phyloP scores from a whole-genome alignment of 805 yeast genomes.

The Hanseniaspora occidentalis region DNA sequence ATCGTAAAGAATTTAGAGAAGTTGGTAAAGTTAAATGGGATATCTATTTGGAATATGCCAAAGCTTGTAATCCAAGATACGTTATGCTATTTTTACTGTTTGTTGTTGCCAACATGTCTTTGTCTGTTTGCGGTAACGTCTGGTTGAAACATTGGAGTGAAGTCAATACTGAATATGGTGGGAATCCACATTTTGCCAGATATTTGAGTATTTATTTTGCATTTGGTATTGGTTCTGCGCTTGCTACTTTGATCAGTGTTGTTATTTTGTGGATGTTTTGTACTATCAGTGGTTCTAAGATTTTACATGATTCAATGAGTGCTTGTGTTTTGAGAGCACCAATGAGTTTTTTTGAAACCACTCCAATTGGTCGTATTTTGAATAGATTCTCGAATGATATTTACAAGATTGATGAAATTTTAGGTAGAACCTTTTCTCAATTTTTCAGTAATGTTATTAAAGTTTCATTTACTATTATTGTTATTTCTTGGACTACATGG shows the following conservation, averaged over 20 bases:
- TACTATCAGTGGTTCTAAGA: slow-evolving; percentile 69
- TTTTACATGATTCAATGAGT: slow-evolving; percentile 68
- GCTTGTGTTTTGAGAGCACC: slow-evolving; percentile 71
- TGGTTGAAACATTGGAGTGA: slow-evolving; percentile 99
- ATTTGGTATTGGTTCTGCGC: slow-evolving; percentile 59
- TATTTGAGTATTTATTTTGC: slow-evolving; percentile 67
- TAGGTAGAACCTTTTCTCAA: slow-evolving; percentile 59
- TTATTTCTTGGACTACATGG: slow-evolving; percentile 83
- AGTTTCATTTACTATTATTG: slow-evolving; percentile 63
- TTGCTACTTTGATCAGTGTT: slow-evolving; percentile 50
- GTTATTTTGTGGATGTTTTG: slow-evolving; percentile 68
- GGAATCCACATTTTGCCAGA: slow-evolving; percentile 57
- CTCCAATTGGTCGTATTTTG: slow-evolving; percentile 86
- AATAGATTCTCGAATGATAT: slow-evolving; percentile 88
- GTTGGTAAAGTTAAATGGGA: slow-evolving; percentile 90
- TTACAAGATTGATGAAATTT: slow-evolving; percentile 71
- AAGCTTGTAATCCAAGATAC: slow-evolving; percentile 65
- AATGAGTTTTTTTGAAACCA: slow-evolving; percentile 90
- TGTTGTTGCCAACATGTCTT: slow-evolving; percentile 44
- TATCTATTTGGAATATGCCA: slow-evolving; percentile 72
- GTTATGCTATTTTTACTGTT: slow-evolving; percentile 46
- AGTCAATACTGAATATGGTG: slow-evolving; percentile 54
- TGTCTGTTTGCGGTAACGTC: slow-evolving; percentile 59
- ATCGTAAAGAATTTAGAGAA: slow-evolving; percentile 63
- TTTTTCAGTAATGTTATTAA: slow-evolving; percentile 49